Conservation (phyloP, 2,329 filamentous ascomycete genomes). For the Verticillium dahliae region DNA sequence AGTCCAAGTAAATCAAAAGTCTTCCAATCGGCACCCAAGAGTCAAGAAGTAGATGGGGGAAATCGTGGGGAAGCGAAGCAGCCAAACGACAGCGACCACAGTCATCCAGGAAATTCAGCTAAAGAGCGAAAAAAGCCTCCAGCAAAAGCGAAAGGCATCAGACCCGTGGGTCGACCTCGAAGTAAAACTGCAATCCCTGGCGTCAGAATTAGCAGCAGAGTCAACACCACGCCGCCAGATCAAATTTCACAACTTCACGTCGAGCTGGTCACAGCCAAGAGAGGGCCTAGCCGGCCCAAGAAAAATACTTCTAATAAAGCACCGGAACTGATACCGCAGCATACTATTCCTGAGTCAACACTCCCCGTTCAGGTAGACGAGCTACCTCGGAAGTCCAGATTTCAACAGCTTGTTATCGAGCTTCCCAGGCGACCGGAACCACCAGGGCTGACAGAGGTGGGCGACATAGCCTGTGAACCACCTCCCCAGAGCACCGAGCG, state of each 20-base stretch:
- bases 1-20: conserved; percentile 8
- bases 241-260: background rate
- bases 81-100: background rate
- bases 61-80: background rate
- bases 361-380: background rate
- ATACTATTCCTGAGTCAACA: background rate
- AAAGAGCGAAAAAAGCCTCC: background rate
- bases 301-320: background rate
- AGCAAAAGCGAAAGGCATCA: background rate
- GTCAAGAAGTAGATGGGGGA: background rate
- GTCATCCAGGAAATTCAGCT: background rate
- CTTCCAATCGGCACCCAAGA: background rate
- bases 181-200: background rate
- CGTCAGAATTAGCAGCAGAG: background rate
- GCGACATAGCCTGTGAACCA: background rate
- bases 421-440: background rate
- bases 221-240: background rate
- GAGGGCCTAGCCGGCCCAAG: background rate
- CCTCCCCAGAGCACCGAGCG: background rate
- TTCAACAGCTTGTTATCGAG: background rate
- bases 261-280: background rate
- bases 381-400: background rate
- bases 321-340: background rate
- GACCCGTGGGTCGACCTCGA: background rate
- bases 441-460: background rate